Base-by-base conservation (phyloP, 2,329 filamentous ascomycete genomes). In the Hymenoscyphus fructigenus region DNA sequence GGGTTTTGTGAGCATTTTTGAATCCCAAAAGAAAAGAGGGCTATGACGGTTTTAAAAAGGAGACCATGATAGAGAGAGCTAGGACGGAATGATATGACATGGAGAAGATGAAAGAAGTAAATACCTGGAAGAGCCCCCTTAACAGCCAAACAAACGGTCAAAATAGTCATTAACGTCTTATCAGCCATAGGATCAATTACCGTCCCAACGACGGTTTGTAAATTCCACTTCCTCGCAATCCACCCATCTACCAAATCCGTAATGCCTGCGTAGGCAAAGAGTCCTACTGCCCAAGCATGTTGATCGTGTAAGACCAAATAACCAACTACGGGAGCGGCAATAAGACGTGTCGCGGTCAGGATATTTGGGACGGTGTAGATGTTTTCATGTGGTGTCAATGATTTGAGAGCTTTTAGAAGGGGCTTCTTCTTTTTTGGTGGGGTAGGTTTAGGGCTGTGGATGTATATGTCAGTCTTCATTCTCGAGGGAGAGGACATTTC, bases 311-410 rank as follows among this genome's bases (percentile, higher is more conserved):
- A 83, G 65, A 99, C 89, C 26, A 95, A 86, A 76, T 97, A 98
- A 63, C 94, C 95, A 57, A 97, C 87, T 34, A 91, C 82, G 0
- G 95, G 95, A 0, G 95, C 91, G 1, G 91, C 90, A 60, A 91
- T 76, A 47, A 99, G 86, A 2, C 95, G 91, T 1, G 92, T 91
- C 70, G 94, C 88, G 1, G 95, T 99, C 61, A 99, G 84, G 67
- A 96, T 83, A 76, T 99, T 99, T 50, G 95, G 95, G n/a, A 99
- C 75, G 41, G 92, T 99, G 81, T 96, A 97, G 75, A 99, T 97
- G 75, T 99, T 93, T 79, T 99, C 95, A 76, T 89, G 91, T 9
- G 81, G 74, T 5, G 74, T 76, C 14, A 75, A 63, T 38, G 72
- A 66, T 34, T 68, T 70, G 9, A 76, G 59, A 17, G 69, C 72